Conservation (phyloP, 805 yeast species). For the Yarrowia osloensis region DNA sequence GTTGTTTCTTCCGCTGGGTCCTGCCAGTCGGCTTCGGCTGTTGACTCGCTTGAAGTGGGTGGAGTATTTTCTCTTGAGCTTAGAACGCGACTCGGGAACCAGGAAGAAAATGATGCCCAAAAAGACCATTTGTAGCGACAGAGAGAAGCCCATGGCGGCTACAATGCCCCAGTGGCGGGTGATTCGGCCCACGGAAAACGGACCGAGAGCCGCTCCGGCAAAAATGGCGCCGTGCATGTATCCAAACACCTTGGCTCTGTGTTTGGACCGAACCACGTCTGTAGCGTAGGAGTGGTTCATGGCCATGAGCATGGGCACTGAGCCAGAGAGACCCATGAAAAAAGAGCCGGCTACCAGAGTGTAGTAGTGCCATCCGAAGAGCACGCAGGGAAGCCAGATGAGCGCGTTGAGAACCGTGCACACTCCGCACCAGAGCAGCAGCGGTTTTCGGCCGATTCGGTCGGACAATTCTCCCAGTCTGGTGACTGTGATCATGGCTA, state of each 20-base stretch:
- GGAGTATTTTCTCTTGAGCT: slow-evolving; percentile 21
- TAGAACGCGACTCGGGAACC: slow-evolving; percentile 9
- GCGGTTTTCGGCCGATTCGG: slow-evolving; percentile 60
- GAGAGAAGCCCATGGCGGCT: slow-evolving; percentile 4
- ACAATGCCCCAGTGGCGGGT: neutral
- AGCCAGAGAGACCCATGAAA: slow-evolving; percentile 53
- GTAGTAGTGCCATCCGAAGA: slow-evolving; percentile 43
- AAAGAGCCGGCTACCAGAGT: slow-evolving; percentile 49
- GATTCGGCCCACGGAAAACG: slow-evolving; percentile 6
- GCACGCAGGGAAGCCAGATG: slow-evolving; percentile 33
- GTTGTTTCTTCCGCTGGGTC: neutral
- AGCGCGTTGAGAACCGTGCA: slow-evolving; percentile 32
- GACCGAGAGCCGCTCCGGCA: slow-evolving; percentile 28
- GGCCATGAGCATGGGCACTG: slow-evolving; percentile 52
- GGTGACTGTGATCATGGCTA: slow-evolving; percentile 33
- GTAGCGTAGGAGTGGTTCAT: slow-evolving; percentile 65
- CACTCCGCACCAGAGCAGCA: slow-evolving; percentile 40
- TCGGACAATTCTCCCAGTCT: slow-evolving; percentile 66
- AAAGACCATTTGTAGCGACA: slow-evolving; percentile 2
- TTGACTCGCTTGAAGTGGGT: neutral
- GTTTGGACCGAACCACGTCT: slow-evolving; percentile 64
- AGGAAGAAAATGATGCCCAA: slow-evolving; percentile 1
- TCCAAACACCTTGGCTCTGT: slow-evolving; percentile 46
- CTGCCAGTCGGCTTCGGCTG: neutral
- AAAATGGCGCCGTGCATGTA: slow-evolving; percentile 24